Evolutionary conservation across 805 yeast species (phyloP).

Genomic region (Naumovozyma baii): DNA sequence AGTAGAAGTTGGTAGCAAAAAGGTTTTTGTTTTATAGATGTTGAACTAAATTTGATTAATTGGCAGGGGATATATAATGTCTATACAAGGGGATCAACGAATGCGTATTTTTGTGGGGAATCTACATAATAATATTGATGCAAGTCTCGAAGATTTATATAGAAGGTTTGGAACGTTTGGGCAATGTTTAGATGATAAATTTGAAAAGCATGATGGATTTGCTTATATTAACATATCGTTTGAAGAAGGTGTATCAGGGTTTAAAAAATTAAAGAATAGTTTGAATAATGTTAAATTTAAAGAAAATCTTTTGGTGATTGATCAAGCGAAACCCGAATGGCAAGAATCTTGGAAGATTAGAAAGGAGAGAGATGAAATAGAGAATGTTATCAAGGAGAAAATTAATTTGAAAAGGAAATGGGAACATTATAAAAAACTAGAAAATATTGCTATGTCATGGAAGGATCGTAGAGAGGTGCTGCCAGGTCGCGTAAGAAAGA

Average conservation of each 20-base stretch:
- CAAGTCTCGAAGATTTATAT: slow-evolving; percentile 35
- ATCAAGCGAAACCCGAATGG: slow-evolving; percentile 52
- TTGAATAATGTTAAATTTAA: slow-evolving; percentile 67
- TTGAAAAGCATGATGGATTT: slow-evolving; percentile 48
- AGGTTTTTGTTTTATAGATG: too few relatives aligned
- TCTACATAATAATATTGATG: slow-evolving; percentile 17
- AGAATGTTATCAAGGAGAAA: slow-evolving; percentile 20
- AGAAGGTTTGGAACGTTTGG: slow-evolving; percentile 60
- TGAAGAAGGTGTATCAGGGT: slow-evolving; percentile 31
- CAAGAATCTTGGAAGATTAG: slow-evolving; percentile 40
- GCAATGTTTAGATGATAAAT: slow-evolving; percentile 34
- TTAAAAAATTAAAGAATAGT: slow-evolving; percentile 41
- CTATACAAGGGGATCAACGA: too few relatives aligned
- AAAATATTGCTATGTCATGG: slow-evolving; percentile 32
- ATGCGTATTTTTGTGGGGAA: slow-evolving; percentile 26
- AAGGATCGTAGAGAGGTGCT: slow-evolving; percentile 36
- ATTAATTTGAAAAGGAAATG: slow-evolving; percentile 33
- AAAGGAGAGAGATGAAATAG: slow-evolving; percentile 32
- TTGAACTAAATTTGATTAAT: too few relatives aligned
- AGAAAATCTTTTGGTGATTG: slow-evolving; percentile 57
- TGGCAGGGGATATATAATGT: too few relatives aligned
- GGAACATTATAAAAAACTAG: slow-evolving; percentile 31
- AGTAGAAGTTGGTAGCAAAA: too few relatives aligned
- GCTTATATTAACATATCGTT: slow-evolving; percentile 60
- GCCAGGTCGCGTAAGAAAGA: slow-evolving; percentile 54